Base-by-base conservation (phyloP, 768 basidiomycete species). In the Ramaria rubella region DNA sequence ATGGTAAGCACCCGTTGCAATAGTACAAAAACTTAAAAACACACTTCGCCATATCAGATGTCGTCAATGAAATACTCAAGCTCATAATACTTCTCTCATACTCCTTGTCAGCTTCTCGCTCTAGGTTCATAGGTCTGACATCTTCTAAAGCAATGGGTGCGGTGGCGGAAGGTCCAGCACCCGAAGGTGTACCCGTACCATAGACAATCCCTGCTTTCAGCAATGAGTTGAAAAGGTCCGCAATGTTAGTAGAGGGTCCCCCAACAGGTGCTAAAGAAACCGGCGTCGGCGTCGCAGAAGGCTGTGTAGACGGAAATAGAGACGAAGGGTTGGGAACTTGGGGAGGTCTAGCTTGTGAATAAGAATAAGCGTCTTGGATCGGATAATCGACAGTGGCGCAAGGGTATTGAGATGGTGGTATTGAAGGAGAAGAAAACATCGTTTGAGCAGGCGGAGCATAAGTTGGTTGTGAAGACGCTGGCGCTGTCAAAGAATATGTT, bases 151-250 rank as follows among this genome's bases (percentile, higher is more conserved):
- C 19, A 52, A 61, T 46, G 61, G 63, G 8, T 63, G 76, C 69
- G 60, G 74, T 70, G 9, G 67, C 66, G 1, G 75, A 71, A 9
- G 73, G 67, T 55, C 77, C 77, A 23, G 79, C 76, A 33, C 79
- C 78, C 26, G 70, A 65, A 5, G 84, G 77, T 19, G 82, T 81
- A 34, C 72, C 74, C 43, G 73, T 76, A 38, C 77, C 72, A 24
- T 82, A 75, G 23, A 90, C 81, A 8, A 90, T 79, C 56, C 90
- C 90, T n/a, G 90, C 86, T 69, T 86, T 89, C 52, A 90, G 66
- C 24, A 93, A 76, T 2, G 84, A 82, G 42, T 81, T 82, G 58
- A 84, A 77, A 33, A 90, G 73, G 64, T 76, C 79, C 30, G 79
- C 67, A 57, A 88, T 81, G 62, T 77, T 77, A n/a, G 72, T 64